Conservation (phyloP, 257 asterid genomes). For the Jacaranda mimosifolia region DNA sequence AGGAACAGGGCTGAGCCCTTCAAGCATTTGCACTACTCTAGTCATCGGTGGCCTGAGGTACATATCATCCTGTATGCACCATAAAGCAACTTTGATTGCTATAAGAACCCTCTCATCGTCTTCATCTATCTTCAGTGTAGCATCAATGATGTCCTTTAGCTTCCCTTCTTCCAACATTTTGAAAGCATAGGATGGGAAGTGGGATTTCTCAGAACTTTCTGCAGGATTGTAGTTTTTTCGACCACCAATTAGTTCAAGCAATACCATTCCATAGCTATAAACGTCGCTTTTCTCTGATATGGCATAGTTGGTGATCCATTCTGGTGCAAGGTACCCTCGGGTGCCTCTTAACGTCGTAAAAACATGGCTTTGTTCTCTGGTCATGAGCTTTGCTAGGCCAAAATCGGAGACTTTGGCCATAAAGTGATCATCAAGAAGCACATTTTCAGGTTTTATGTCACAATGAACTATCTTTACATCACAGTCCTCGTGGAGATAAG, state of each 20-base stretch:
- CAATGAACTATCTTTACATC: constrained; percentile 88
- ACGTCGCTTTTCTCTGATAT: constrained; percentile 97
- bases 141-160: constrained; percentile 69
- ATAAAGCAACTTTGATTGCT: constrained; percentile 81
- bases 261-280: constrained; percentile 90
- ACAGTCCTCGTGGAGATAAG: constrained; percentile 88
- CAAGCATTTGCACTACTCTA: constrained; percentile 95
- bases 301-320: constrained; percentile 95
- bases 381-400: constrained; percentile 95
- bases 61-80: constrained; percentile 99
- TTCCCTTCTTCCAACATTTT: constrained; percentile 94
- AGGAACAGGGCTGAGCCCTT: constrained; percentile 78
- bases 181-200: constrained; percentile 85
- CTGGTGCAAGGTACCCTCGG: constrained; percentile 94
- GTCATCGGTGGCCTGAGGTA: constrained; percentile 83
- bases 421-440: constrained; percentile 78
- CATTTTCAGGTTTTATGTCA: constrained; percentile 90
- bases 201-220: constrained; percentile 72
- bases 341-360: constrained; percentile 91
- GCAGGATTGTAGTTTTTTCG: constrained; percentile 76
- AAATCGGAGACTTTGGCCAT: constrained; percentile 85
- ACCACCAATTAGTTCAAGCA: constrained; percentile 92
- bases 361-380: constrained; percentile 81
- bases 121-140: constrained; percentile 56
- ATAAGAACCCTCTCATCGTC: constrained; percentile 71